Evolutionary conservation across 371 early-diverging fungal species (phyloP), one percentile per base, ranked within the genome.

Genomic region (Dichotomocladium elegans): DNA sequence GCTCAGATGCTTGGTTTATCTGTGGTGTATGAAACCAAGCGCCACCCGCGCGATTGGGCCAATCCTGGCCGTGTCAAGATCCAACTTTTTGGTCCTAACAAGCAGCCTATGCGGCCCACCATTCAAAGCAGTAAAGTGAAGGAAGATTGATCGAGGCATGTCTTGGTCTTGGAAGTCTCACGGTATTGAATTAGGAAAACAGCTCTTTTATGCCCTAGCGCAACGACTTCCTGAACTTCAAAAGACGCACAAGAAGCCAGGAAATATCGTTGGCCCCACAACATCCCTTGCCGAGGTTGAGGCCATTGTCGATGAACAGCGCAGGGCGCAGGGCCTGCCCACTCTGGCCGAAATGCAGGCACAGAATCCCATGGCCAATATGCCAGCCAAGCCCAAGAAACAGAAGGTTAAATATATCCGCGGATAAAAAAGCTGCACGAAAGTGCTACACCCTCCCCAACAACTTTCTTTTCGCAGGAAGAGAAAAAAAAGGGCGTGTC

Each of bases 41-140:
- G 72, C 12, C 82, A 82, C 61, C 80, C 82, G 34, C 65, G 74
- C 34, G 82, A 82, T 46, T 82, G 82, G 82, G 77, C 74, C 2
- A 82, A 80, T 54, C 77, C 77, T 26, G 82, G 82, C 31, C 79
- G 82, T 51, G 77, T 82, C 34, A 63, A 71, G 24, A 80, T 80
- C 1, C 69, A 80, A 58, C 55, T 82, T 34, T 80, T 78, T 55
- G 64, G 68, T 8, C 29, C 44, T 4, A 50, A 53, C n/a, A 63
- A 47, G 12, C 29, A 22, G 21, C 21, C 47, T 15, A 47, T 47
- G 47, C n/a, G 21, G 3, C n/a, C 47, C 4, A 47, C n/a, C 19
- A 47, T 47, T 28, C 24, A 29, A 9, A 27, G 10, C n/a, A 15
- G 47, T 47, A 47, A 47, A 33, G 5, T 28, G 14, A 53, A 61